These are phyloP conservation scores for Aspergillus luchuensis DNA, from an alignment of 2,329 filamentous ascomycete species.

Conservation along the genomic window DNA sequence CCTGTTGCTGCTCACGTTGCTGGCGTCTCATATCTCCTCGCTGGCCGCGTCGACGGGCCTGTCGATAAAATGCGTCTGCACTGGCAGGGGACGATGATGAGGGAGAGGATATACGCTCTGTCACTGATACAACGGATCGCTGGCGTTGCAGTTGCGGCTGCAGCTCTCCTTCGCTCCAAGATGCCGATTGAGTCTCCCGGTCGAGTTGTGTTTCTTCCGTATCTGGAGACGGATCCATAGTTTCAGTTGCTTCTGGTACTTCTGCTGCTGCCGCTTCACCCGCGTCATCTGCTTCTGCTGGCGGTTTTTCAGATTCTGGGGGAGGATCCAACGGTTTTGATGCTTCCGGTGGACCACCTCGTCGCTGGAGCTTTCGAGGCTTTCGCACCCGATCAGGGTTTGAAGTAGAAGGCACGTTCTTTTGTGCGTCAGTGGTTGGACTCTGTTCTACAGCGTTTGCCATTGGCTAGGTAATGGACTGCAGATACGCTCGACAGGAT, in stretches of 20 bases:
- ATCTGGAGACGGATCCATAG: neutral
- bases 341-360: neutral
- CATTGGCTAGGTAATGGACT: neutral
- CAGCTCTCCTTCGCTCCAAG: neutral
- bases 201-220: neutral
- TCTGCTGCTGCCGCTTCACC: neutral
- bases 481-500: neutral
- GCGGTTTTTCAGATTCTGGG: neutral
- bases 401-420: neutral
- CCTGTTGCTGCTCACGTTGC: neutral
- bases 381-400: neutral
- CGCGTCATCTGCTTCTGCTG: neutral
- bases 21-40: neutral
- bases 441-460: neutral
- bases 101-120: neutral
- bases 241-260: neutral
- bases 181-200: neutral
- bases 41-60: neutral
- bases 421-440: too few species aligned
- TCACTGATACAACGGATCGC: neutral
- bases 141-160: neutral
- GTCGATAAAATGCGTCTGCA: neutral
- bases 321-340: neutral
- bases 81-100: neutral
- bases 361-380: neutral